These are phyloP conservation scores for Chaetomium sp. DNA, from an alignment of 2,329 filamentous ascomycete species.

Conservation along the genomic window DNA sequence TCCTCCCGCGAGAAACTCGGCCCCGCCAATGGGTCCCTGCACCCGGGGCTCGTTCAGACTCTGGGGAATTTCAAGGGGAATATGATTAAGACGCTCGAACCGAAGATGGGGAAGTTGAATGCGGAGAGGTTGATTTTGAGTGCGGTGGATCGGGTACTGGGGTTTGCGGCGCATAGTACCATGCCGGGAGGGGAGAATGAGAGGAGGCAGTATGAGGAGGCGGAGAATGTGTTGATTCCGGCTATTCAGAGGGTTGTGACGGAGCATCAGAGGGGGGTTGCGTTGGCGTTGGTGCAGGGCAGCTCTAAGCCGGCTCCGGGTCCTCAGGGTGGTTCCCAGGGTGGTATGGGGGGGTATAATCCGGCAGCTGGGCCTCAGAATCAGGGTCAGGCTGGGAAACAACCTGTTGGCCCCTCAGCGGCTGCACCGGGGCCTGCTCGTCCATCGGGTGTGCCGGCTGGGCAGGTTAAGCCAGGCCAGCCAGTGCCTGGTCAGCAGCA, in stretches of 20 bases:
- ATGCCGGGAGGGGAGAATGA: slow-evolving; percentile 26
- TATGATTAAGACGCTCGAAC: slow-evolving; percentile 38
- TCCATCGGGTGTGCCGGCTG: no score
- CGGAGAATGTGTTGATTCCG: slow-evolving; percentile 29
- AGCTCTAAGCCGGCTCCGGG: no score
- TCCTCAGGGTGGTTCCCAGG: no score
- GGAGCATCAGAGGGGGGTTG: slow-evolving; percentile 18
- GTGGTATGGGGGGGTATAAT: no score
- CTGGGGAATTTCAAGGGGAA: slow-evolving; percentile 41
- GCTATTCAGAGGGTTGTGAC: slow-evolving; percentile 23
- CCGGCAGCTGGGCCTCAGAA: no score
- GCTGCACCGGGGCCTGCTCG: no score
- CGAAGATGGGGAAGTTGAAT: slow-evolving; percentile 34
- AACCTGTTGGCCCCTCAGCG: no score
- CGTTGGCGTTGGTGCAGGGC: no score
- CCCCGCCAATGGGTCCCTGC: slow-evolving; percentile 22
- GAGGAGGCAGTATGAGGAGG: slow-evolving; percentile 26
- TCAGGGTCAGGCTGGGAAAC: no score
- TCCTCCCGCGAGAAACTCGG: slow-evolving; percentile 20
- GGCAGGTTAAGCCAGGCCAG: no score
- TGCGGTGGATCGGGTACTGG: slow-evolving; percentile 45
- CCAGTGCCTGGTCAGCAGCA: no score
- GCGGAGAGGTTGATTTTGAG: slow-evolving; percentile 44
- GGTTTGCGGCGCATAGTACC: slow-evolving; percentile 38
- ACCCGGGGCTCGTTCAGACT: slow-evolving; percentile 35